phyloP scores from a whole-genome alignment of 345 rosid genomes.

The Dipteronia dyeriana region DNA sequence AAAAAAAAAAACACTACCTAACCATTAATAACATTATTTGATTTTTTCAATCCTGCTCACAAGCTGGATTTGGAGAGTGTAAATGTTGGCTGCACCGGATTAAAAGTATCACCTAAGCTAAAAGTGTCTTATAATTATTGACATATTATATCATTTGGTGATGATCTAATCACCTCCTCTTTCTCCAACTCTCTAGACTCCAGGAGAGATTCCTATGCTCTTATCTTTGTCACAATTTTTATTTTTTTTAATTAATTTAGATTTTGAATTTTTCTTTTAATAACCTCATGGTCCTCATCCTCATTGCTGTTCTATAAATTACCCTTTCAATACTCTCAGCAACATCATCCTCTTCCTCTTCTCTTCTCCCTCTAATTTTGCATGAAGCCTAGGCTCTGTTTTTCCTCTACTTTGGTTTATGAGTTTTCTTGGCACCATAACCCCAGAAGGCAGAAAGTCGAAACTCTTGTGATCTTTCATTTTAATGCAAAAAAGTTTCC shows the following conservation, averaged over 20 bases:
- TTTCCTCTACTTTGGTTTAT: constrained; percentile 4
- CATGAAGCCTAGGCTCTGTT: background rate
- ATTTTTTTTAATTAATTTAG: background rate
- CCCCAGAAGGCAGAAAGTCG: background rate
- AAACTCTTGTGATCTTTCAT: background rate
- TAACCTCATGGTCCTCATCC: background rate
- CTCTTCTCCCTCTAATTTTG: constrained; percentile 5
- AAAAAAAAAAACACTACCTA: too few relatives aligned
- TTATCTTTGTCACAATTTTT: background rate
- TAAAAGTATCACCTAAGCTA: too few relatives aligned
- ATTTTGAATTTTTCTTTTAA: background rate
- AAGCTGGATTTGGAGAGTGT: constrained; percentile 37
- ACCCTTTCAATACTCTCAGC: constrained; percentile 3
- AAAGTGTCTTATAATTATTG: too few relatives aligned
- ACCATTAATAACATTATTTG: too few relatives aligned
- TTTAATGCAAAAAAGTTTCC: background rate
- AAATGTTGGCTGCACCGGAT: too few relatives aligned
- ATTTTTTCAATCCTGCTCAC: constrained; percentile 9
- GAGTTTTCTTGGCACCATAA: background rate
- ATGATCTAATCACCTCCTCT: constrained; percentile 19
- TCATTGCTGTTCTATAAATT: constrained; percentile 42
- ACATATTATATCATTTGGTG: too few relatives aligned
- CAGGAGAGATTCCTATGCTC: constrained; percentile 30
- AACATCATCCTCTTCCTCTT: constrained; percentile 36
- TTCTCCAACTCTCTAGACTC: constrained; percentile 18